Evolutionary conservation across 2,329 filamentous ascomycete species (phyloP), one percentile per base, ranked within the genome.

Genomic region (Leptographium procerum): DNA sequence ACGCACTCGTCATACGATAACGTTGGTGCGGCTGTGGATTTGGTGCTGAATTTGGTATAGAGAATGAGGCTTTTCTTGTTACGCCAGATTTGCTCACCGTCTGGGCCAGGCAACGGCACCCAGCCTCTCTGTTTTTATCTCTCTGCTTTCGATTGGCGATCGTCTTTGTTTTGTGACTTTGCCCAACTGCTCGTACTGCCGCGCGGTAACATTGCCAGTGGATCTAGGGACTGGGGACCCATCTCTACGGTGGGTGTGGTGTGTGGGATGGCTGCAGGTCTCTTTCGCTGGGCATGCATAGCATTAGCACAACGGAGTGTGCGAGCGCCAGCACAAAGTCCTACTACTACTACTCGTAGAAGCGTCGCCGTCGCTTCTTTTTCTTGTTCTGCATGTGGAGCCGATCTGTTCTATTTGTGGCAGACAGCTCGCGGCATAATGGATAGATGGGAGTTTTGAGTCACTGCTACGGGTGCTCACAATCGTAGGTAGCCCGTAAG

Each of bases 171-270:
- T 43, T 43, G 40, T 36, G 31, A 31, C 19, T 52, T 22, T 54
- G 52, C 52, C 52, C 52, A 54, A 54, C 33, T n/a, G n/a, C n/a
- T n/a, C n/a, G n/a, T 34, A 43, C 52, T 54, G 52, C 52, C 52
- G 52, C 52, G 24, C 33, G 52, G 52, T n/a, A 54, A 11, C 51
- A 52, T 52, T 52, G 10, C 6, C 11, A 24, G 51, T 52, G 51
- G 51, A 19, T 5, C 50, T 7, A 11, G 29, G 31, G 31, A 33
- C 14, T 19, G 19, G 6, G 19, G 40, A 19, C 40, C 40, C 40
- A 43, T 43, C 16, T 8, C 40, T 40, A 40, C 14, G 40, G 4
- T 13, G 36, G 40, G 40, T n/a, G 40, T 43, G 19, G 14, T 36
- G 34, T 16, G 14, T 36, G 4, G 36, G 10, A 33, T 33, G 5